A percentile compares a stretch with the other conserved stretches of the same genome.
These are phyloP conservation scores for Flagelloscypha sp. DNA, from an alignment of 768 basidiomycete species.

Conservation along the genomic window DNA sequence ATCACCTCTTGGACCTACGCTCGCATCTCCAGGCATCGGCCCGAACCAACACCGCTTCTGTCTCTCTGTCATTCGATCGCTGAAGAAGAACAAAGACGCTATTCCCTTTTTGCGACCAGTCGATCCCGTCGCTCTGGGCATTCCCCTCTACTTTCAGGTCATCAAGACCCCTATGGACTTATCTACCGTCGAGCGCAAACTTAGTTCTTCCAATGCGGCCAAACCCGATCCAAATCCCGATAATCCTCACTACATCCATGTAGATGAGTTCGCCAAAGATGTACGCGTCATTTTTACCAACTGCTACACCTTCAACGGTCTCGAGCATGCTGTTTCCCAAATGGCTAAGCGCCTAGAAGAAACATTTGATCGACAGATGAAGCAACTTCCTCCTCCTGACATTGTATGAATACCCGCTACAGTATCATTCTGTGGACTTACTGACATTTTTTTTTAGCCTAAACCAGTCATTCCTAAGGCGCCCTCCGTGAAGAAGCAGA, in stretches of 20 bases:
- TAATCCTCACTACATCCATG: conserved; percentile 69
- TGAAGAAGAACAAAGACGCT: conserved; percentile 86
- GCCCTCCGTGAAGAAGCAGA: conserved; percentile 36
- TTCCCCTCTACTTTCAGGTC: conserved; percentile 83
- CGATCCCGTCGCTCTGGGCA: conserved; percentile 72
- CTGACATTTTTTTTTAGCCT: conserved; percentile 2
- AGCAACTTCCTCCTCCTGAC: conserved; percentile 68
- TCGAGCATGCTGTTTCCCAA: conserved; percentile 69
- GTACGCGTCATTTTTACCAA: conserved; percentile 86
- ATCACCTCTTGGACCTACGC: conserved; percentile 14
- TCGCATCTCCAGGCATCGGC: conserved; percentile 39
- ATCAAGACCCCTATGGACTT: conserved; percentile 94
- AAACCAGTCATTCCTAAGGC: conserved; percentile 27
- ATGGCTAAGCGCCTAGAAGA: conserved; percentile 79
- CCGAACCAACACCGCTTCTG: conserved; percentile 73
- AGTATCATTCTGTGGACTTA: conserved; percentile 3
- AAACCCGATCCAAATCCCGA: conserved; percentile 64
- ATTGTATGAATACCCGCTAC: conserved; percentile 46
- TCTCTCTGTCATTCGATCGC: conserved; percentile 61
- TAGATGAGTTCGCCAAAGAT: conserved; percentile 78
- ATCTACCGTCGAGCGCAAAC: conserved; percentile 83
- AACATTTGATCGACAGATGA: conserved; percentile 81
- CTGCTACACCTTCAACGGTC: conserved; percentile 87
- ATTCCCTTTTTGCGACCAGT: conserved; percentile 80
- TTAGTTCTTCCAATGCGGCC: conserved; percentile 65